A percentile compares a stretch with the other conserved stretches of the same genome.
These are phyloP conservation scores for Dichomitus squalens DNA, from an alignment of 1,284 basidiomycete species.

Conservation along the genomic window DNA sequence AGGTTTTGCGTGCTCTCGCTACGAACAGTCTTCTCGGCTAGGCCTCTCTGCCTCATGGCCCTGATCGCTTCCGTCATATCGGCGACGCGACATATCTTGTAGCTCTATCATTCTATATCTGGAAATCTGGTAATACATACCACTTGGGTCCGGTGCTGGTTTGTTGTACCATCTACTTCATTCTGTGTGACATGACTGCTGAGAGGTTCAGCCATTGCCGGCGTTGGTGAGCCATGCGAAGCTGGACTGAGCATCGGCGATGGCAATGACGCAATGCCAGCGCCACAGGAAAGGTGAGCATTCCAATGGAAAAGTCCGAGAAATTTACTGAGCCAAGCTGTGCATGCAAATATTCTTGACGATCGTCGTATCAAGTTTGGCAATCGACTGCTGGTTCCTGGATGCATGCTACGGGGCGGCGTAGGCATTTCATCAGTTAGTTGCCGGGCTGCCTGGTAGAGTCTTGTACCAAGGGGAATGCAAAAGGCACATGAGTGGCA, in stretches of 20 bases:
- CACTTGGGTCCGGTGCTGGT: constrained; percentile 7
- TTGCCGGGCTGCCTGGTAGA: not conserved
- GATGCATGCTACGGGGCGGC: not conserved
- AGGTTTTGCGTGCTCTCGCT: not conserved
- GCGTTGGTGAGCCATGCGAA: not conserved
- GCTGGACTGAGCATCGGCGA: not conserved
- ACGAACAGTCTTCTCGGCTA: not conserved
- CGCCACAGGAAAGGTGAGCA: not conserved
- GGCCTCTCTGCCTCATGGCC: not conserved
- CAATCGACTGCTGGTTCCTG: not conserved
- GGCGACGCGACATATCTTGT: constrained; percentile 20
- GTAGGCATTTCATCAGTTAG: not conserved
- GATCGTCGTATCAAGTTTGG: not conserved
- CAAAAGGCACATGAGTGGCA: not conserved
- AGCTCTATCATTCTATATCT: constrained; percentile 16
- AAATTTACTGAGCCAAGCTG: not conserved
- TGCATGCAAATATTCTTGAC: not conserved
- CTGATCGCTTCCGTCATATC: not conserved
- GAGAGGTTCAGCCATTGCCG: not conserved
- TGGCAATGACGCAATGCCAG: not conserved
- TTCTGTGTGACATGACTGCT: not conserved
- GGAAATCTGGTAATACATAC: constrained; percentile 15
- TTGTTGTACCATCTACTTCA: constrained; percentile 7
- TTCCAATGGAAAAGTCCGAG: not conserved
- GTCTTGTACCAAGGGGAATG: not conserved